Evolutionary conservation across 495 filamentous ascomycete genomes (phyloP), one percentile per base, ranked within the genome.

Genomic region (Podospora conica): DNA sequence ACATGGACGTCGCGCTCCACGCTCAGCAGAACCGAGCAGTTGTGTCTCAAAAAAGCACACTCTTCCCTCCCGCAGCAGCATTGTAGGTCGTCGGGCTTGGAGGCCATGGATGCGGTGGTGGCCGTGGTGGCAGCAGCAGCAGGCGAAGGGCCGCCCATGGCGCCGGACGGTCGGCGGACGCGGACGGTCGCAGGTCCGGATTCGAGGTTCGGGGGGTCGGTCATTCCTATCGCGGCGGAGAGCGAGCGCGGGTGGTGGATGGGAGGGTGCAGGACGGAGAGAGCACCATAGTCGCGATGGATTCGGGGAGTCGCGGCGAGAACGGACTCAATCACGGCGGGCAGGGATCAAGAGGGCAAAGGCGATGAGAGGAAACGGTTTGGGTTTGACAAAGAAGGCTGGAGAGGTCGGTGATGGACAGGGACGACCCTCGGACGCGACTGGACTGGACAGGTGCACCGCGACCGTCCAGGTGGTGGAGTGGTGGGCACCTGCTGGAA

Each of bases 31-130:
- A 91, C 86, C n/a, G 82, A 80, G 76, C 88, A 86, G 75, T 91
- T 96, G 71, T 92, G 86, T 76, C 84, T 86, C 63, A 94, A 83
- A 74, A 89, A 91, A 67, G 88, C 86, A 73, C 94, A 98, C 67
- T 91, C 88, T 55, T 82, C 74, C 54, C 84, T 86, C 53, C 92
- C 93, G 80, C 94, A 98, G 77, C 94, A 98, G 78, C 94, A 98
- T 56, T 68, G 73, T 21, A 77, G 66, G 33, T 69, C 66, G 9
- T 58, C 55, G 8, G 71, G 69, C 59, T 67, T 29, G 55, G 53
- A 40, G 15, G 5, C 63, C 31, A 12, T 40, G 53, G 53, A 28
- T n/a, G 59, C 20, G 28, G 3, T 23, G 9, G 31, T 12, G 4
- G 23, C 33, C n/a, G 33, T 8, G 60, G 15, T 31, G 6, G 40